phyloP scores from a whole-genome alignment of 2,329 filamentous ascomycete genomes.

The Colletotrichum sp. region DNA sequence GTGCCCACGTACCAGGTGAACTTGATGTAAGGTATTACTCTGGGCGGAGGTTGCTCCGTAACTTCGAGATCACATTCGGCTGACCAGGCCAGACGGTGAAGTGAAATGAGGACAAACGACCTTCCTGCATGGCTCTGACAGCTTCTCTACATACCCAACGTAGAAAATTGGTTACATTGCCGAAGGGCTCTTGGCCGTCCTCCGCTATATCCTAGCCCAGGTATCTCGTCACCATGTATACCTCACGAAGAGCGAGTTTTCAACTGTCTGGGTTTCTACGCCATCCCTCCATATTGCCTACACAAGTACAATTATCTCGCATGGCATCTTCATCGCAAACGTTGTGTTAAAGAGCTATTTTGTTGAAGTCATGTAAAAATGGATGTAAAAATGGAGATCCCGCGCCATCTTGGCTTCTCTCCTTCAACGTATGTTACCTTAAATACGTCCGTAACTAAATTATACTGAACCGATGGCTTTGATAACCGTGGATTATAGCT shows the following conservation, averaged over 20 bases:
- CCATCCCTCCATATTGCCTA: background rate
- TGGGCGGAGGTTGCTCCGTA: background rate
- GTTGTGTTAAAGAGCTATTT: background rate
- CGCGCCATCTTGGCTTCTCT: background rate
- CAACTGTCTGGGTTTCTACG: background rate
- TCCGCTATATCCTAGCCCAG: background rate
- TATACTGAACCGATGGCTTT: background rate
- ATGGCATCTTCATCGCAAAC: background rate
- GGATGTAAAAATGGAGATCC: background rate
- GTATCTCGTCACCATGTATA: background rate
- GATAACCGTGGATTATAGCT: background rate
- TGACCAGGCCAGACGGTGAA: background rate
- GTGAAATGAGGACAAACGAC: background rate
- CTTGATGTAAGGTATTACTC: background rate
- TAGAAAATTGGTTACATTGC: background rate
- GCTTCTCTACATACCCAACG: background rate
- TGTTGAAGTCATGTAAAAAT: background rate
- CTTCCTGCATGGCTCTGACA: background rate
- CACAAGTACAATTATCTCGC: accelerated
- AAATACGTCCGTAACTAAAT: background rate
- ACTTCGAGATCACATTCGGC: background rate
- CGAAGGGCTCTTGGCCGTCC: background rate
- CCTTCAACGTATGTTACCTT: background rate
- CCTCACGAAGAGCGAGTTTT: background rate
- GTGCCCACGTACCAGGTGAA: background rate